These are phyloP conservation scores for Phytophthora litchii DNA, from an alignment of 352 stramenopile genomes.

Conservation along the genomic window DNA sequence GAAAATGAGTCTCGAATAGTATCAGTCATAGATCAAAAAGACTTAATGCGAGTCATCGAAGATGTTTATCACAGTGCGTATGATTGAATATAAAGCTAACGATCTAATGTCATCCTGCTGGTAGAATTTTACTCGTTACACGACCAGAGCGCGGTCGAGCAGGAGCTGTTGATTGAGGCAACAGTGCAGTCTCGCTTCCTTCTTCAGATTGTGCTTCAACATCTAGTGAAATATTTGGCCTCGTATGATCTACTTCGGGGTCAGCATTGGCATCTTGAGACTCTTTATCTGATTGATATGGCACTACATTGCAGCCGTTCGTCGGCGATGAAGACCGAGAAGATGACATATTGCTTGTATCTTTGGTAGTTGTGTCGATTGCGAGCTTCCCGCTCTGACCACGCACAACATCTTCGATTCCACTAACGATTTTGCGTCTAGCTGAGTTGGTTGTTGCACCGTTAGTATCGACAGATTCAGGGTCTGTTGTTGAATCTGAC, in stretches of 20 bases:
- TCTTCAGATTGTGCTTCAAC: constrained; percentile 20
- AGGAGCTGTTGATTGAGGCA: constrained; percentile 12
- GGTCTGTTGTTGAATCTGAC: not conserved
- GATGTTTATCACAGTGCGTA: constrained; percentile 1
- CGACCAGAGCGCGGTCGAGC: constrained; percentile 29
- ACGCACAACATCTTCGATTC: not conserved
- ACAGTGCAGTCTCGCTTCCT: constrained; percentile 17
- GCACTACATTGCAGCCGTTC: constrained; percentile 22
- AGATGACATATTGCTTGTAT: constrained; percentile 14
- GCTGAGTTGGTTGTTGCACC: not conserved
- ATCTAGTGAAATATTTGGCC: constrained; percentile 10
- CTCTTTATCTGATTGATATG: constrained; percentile 33
- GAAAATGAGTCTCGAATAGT: constrained; percentile 75
- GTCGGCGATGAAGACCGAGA: constrained; percentile 8
- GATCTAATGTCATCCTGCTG: constrained; percentile 37
- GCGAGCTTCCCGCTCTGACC: constrained; percentile 11
- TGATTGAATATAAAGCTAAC: constrained; percentile 26
- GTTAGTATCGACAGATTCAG: not conserved
- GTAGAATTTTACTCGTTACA: constrained; percentile 45
- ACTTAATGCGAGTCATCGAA: not conserved
- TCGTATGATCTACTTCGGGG: not conserved
- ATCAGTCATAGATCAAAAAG: constrained; percentile 45
- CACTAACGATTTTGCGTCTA: constrained; percentile 3
- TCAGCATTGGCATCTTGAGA: constrained; percentile 9
- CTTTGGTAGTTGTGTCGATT: constrained; percentile 10